phyloP scores from a whole-genome alignment of 2,329 filamentous ascomycete species.

The Botrytis aclada region DNA sequence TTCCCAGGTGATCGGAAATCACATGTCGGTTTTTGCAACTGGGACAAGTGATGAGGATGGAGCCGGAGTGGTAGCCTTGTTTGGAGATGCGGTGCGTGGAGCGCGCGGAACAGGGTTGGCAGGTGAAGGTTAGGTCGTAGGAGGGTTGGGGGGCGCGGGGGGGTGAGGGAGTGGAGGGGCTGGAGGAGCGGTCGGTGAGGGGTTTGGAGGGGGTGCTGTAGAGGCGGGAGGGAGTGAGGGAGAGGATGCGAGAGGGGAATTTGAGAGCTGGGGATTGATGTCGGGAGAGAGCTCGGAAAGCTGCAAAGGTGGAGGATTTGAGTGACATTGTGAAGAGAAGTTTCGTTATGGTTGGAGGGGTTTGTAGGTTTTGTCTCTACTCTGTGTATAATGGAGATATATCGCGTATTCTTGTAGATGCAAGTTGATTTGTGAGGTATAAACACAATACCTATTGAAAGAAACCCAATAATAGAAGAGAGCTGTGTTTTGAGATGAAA shows the following conservation, averaged over 20 bases:
- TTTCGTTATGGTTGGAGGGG: not conserved
- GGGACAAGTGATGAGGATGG: slow-evolving; percentile 85
- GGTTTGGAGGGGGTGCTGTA: not conserved
- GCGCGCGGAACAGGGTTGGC: slow-evolving; percentile 75
- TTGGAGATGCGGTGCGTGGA: slow-evolving; percentile 87
- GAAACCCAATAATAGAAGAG: too few relatives aligned
- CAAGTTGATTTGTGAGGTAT: too few relatives aligned
- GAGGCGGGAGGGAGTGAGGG: not conserved
- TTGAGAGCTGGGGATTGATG: not conserved
- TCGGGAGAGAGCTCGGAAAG: slow-evolving; percentile 9
- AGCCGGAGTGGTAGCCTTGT: slow-evolving; percentile 91
- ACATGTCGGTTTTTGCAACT: slow-evolving; percentile 82
- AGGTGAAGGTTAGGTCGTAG: slow-evolving; percentile 90
- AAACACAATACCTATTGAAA: not conserved
- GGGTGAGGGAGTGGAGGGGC: not conserved
- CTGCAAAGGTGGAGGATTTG: not conserved
- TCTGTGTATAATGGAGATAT: not conserved
- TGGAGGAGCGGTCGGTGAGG: not conserved
- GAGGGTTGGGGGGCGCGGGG: slow-evolving; percentile 48
- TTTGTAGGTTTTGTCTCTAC: not conserved
- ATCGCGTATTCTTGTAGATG: too few relatives aligned
- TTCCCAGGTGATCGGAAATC: slow-evolving; percentile 84
- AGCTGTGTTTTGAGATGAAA: not conserved
- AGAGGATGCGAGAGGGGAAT: not conserved
- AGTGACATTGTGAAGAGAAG: not conserved